Evolutionary conservation across 805 yeast genomes (phyloP), one percentile per base, ranked within the genome.

Genomic region (Groenewaldozyma salmanticensis): DNA sequence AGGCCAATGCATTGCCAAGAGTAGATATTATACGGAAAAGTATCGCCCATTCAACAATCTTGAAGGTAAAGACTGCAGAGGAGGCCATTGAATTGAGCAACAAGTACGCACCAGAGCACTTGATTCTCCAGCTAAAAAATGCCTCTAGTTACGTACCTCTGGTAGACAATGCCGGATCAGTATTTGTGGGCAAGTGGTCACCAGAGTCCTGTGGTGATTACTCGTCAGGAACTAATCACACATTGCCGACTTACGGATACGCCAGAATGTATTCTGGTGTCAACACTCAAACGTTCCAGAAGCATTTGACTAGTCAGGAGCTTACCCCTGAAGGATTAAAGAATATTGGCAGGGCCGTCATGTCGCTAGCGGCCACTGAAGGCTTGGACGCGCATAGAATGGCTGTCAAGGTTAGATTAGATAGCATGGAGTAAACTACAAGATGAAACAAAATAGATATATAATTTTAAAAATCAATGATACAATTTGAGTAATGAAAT

Each of bases 181-280:
- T 92, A 19, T 92, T 92, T 57, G 96, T 92, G 42, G 99, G 99
- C 35, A 81, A 90, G 3, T 83, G 82, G 61, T 83, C 96, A 2
- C 98, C 99, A 38, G 99, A 92, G 62, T 82, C 95, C 2, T 88
- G 96, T 62, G 99, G 99, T 57, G 99, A 92, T 66, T 92, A 92
- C 67, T 88, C 96, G 0, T 76, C 88, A 46, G 99, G 99, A 60
- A 92, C 99, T 4, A 92, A 92, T 71, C 99, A 92, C 67, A 92
- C 99, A 0, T 72, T 92, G 54, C 99, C 99, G 44, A 92, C 99
- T 0, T 92, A 92, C 58, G 99, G 99, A 38, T 92, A 90, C 58
- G 97, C 99, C 34, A 81, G 87, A 67, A 94, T 86, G 74, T 92
- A 92, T 67, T 80, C 94, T 50, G 99, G 99, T 47, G 96, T 88